Percentiles rank a stretch among this genome's conserved stretches.
Evolutionary conservation across 805 yeast genomes (phyloP).

Genomic region (Suhomyces tanzawaensis): DNA sequence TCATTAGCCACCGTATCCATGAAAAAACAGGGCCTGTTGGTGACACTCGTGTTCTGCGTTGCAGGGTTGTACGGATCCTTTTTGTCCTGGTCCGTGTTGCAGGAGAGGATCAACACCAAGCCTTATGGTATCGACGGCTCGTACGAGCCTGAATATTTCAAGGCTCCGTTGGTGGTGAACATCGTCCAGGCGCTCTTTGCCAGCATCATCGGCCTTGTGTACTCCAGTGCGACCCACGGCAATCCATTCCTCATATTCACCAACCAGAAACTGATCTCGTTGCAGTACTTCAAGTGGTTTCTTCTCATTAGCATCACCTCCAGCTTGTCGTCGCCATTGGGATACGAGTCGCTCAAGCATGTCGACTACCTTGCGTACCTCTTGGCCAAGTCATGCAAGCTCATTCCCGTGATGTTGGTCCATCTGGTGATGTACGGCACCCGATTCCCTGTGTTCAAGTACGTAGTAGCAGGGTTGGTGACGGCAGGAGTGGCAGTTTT

Average conservation of each 20-base stretch:
- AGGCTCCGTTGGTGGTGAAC: slow-evolving; percentile 78
- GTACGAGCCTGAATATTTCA: slow-evolving; percentile 45
- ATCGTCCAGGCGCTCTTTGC: slow-evolving; percentile 74
- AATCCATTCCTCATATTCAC: slow-evolving; percentile 29
- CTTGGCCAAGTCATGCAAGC: slow-evolving; percentile 88
- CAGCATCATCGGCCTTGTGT: slow-evolving; percentile 60
- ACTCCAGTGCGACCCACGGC: slow-evolving; percentile 41
- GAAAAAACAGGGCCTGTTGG: slow-evolving; percentile 17
- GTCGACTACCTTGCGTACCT: slow-evolving; percentile 84
- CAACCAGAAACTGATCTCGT: slow-evolving; percentile 19
- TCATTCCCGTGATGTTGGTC: slow-evolving; percentile 90
- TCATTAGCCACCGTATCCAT: slow-evolving; percentile 9
- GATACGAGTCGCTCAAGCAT: slow-evolving; percentile 72
- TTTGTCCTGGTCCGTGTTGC: slow-evolving; percentile 87
- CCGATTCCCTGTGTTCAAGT: slow-evolving; percentile 71
- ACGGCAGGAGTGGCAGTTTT: slow-evolving; percentile 82
- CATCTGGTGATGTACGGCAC: slow-evolving; percentile 70
- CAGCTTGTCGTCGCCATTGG: slow-evolving; percentile 78
- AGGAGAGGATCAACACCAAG: slow-evolving; percentile 79
- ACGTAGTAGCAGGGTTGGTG: slow-evolving; percentile 71
- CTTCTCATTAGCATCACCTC: slow-evolving; percentile 66
- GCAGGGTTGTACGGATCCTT: slow-evolving; percentile 83
- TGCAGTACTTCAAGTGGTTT: slow-evolving; percentile 33
- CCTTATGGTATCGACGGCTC: slow-evolving; percentile 51
- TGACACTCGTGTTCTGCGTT: slow-evolving; percentile 33